Percentiles rank a stretch among this genome's conserved stretches.
Conservation (phyloP, 768 basidiomycete genomes). For the Tulasnella sp. region DNA sequence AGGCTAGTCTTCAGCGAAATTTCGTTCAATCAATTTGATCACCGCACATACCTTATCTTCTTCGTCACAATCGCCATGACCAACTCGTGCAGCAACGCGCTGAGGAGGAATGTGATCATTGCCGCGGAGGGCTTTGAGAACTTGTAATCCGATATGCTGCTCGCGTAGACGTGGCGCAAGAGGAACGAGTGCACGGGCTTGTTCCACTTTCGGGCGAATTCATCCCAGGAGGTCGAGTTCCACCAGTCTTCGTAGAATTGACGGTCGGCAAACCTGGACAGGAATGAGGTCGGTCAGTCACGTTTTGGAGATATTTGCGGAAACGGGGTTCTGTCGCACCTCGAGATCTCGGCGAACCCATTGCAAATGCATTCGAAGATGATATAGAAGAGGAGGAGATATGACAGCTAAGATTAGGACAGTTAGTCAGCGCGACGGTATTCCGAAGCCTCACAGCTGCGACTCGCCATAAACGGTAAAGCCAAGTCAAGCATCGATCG, state of each 20-base stretch:
- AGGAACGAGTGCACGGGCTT: conserved; percentile 92
- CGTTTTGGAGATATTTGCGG: background rate
- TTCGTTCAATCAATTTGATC: too few relatives aligned
- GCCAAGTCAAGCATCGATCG: conserved; percentile 75
- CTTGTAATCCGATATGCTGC: conserved; percentile 65
- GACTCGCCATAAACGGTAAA: conserved; percentile 67
- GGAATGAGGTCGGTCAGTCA: background rate
- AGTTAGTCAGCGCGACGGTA: background rate
- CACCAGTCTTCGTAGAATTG: conserved; percentile 95
- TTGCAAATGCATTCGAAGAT: conserved; percentile 96
- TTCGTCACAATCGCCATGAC: conserved; percentile 94
- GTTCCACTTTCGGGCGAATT: conserved; percentile 98
- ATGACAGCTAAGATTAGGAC: conserved; percentile 40
- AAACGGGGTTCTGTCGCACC: conserved; percentile 37
- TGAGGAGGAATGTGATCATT: conserved; percentile 84
- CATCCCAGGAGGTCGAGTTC: conserved; percentile 45
- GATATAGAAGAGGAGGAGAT: conserved; percentile 75
- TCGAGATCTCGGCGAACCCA: conserved; percentile 85
- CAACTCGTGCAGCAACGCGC: conserved; percentile 82
- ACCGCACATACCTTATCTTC: conserved; percentile 59
- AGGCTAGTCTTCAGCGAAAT: background rate
- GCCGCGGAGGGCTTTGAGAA: conserved; percentile 73
- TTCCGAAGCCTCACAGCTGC: background rate
- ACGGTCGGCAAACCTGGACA: conserved; percentile 79
- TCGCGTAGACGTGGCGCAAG: conserved; percentile 89